Base-by-base conservation (phyloP, 148 eudicot genomes). In the Spergularia marina region DNA sequence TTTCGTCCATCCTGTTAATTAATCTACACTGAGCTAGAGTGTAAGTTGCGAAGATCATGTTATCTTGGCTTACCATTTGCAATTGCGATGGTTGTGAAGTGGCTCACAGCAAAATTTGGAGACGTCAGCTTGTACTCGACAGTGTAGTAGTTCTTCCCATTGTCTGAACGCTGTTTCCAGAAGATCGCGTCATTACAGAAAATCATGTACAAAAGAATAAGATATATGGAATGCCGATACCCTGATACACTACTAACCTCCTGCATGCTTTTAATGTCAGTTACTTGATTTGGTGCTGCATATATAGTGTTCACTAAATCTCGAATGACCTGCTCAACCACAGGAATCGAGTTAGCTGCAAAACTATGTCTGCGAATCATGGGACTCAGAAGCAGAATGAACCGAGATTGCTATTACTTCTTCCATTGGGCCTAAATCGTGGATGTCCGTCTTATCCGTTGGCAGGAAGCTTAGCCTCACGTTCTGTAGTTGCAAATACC, bases 401-500 rank as follows among this genome's bases (percentile, higher is more conserved):
- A n/a, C 40, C 53, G 10, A n/a, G 17, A 36, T 61, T 36, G 7
- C 14, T 18, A 13, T 68, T 82, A 90, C 98, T 80, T 87, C 83
- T 39, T 87, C 87, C 87, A 91, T 81, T 44, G 97, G 89, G 65
- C 97, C 98, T 76, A 91, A 76, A 52, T 91, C 97, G 79, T 84
- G 98, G 76, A 94, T 78, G 75, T 94, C 95, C 30, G 75, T 77
- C 83, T 91, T 91, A 30, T 85, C 86, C 53, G 98, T 94, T 8
- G 98, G 98, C 76, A 91, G 81, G 76, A 94, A 94, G 72, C 97
- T 88, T 80, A 94, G 67, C 72, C 98, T 88, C 53, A 91, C 91
- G 78, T 94, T 91, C 74, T 90, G 98, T 60, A 94, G 71, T 73
- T 89, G 94, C 70, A 86, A 71, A 74, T 88, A 87, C 44, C 92